Evolutionary conservation across 228 moss, liverwort and hornwort genomes (phyloP), one percentile per base, ranked within the genome.

Genomic region (Sphagnum magellanicum): DNA sequence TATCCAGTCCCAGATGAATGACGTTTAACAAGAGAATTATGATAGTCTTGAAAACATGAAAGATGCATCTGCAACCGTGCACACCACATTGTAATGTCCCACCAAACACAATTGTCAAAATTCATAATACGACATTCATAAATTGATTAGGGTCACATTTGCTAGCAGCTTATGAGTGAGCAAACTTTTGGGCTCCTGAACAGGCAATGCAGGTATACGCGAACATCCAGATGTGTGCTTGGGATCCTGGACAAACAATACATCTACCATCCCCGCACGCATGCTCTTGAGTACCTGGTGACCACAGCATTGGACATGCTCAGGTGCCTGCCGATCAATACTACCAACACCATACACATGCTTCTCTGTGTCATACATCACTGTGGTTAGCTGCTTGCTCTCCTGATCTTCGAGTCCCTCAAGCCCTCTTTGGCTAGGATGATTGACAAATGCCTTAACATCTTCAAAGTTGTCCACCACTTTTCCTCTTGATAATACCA

Each of bases 231-330:
- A 32, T 32, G 32, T 32, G 32, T 32, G 32, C 32, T 32, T 32
- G 32, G 32, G 32, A 32, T 32, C 32, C 32, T 32, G 32, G 32
- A 32, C 32, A 32, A 32, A 32, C 1, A 32, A 32, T 32, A 32
- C 32, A 32, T 32, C 1, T 32, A 32, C 32, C 32, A 32, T 32
- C 32, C 32, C 32, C 32, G 3, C 32, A 32, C 3, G 32, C 3
- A 32, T 32, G 32, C 66, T 14, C 61, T 16, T 14, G 55, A 67
- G 11, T 85, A 96, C 96, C 93, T 97, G 97, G 76, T 97, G 97
- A 71, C 97, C 97, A 84, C 97, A 97, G 72, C 97, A 97, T 68
- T 91, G 88, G 62, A 97, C 83, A 80, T 97, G 97, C 76, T 90
- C 93, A 51, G 93, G 87, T 59, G 87, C 83, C 58, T 87, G 73